Conservation (phyloP, 75 land plant genomes). For the Pinus taeda region DNA sequence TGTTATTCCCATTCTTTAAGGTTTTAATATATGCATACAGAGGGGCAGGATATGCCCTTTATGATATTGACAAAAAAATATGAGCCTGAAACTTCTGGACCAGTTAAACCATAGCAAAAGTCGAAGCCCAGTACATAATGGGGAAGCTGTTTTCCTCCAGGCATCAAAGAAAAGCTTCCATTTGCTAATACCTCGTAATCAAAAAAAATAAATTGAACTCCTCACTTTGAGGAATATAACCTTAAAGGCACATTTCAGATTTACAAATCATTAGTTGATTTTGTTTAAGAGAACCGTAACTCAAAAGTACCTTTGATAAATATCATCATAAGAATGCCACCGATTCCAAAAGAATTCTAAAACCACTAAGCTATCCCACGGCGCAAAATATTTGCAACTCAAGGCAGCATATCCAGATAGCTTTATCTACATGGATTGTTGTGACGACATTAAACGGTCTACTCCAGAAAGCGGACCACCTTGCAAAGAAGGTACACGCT, state of each 20-base stretch:
- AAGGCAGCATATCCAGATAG: no score
- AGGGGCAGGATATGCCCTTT: no score
- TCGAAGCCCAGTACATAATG: no score
- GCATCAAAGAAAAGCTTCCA: no score
- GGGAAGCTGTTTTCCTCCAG: no score
- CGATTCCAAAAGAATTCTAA: not conserved
- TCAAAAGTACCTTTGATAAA: not conserved
- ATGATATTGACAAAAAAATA: no score
- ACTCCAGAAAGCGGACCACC: slow-evolving; percentile 8
- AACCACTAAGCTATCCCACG: not conserved
- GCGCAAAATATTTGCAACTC: not conserved
- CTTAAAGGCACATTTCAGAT: not conserved
- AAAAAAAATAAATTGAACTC: not conserved
- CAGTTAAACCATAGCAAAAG: no score
- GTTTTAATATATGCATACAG: no score
- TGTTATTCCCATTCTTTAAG: no score
- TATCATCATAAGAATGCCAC: not conserved
- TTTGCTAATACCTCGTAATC: no score
- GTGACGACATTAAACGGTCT: slow-evolving; percentile 4
- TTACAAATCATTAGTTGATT: not conserved
- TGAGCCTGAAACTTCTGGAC: no score
- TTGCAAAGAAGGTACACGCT: slow-evolving; percentile 2
- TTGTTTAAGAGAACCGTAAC: not conserved
- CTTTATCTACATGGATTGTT: not conserved
- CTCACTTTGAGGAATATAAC: not conserved